Evolutionary conservation across 2,329 filamentous ascomycete species (phyloP).

Genomic region (Elsinoe batatas): DNA sequence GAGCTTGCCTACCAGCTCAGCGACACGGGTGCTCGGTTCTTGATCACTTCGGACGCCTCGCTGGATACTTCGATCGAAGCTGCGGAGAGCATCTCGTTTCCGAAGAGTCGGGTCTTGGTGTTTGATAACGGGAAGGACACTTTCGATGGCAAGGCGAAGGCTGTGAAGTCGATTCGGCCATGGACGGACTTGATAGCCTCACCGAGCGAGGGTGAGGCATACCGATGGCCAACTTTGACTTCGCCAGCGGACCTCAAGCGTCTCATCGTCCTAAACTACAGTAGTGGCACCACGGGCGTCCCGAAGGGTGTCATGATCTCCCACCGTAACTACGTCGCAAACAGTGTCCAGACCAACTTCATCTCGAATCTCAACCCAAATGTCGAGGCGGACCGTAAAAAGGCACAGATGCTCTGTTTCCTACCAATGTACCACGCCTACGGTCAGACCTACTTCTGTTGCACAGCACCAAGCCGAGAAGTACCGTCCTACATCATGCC

Average conservation of each 20-base stretch:
- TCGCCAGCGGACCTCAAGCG: constrained; percentile 40
- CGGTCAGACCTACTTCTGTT: constrained; percentile 58
- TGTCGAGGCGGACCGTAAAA: constrained; percentile 35
- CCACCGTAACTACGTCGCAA: constrained; percentile 68
- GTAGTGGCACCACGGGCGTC: constrained; percentile 66
- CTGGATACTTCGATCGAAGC: constrained; percentile 58
- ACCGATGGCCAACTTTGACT: constrained; percentile 52
- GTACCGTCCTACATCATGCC: constrained; percentile 69
- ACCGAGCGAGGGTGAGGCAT: constrained; percentile 43
- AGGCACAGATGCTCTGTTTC: constrained; percentile 50
- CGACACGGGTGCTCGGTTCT: constrained; percentile 57
- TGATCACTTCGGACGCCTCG: constrained; percentile 53
- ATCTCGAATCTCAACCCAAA: constrained; percentile 40
- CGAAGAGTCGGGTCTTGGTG: constrained; percentile 48
- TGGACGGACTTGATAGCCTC: constrained; percentile 55
- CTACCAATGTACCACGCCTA: constrained; percentile 55
- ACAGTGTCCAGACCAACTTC: constrained; percentile 51
- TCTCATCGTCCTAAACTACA: constrained; percentile 67
- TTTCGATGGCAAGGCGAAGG: constrained; percentile 31
- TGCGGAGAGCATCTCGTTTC: constrained; percentile 48
- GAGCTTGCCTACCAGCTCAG: constrained; percentile 68
- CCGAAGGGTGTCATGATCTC: constrained; percentile 72
- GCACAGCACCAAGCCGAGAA: constrained; percentile 46
- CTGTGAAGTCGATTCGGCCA: constrained; percentile 40
- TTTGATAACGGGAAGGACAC: constrained; percentile 48